Conservation (phyloP, 2,329 filamentous ascomycete species). For the Xylariaceae sp. region DNA sequence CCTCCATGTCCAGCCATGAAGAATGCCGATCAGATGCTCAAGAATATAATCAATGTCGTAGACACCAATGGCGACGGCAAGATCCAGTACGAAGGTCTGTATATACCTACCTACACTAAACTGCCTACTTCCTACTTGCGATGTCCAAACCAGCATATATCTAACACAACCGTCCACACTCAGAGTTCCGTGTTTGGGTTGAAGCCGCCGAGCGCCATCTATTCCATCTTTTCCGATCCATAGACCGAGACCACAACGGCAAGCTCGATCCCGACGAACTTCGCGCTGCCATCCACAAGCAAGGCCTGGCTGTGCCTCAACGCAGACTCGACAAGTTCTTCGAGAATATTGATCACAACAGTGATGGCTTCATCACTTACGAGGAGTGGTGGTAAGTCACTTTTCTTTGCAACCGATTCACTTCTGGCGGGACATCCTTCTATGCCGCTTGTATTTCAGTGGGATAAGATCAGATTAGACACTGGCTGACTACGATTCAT, state of each 20-base stretch:
- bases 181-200: conserved; percentile 88
- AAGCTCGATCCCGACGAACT: conserved; percentile 85
- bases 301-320: conserved; percentile 74
- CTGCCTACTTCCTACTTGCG: neutral
- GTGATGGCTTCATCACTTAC: conserved; percentile 83
- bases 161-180: too few relatives aligned
- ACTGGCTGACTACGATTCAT: conserved; percentile 2
- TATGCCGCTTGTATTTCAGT: too few relatives aligned
- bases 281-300: conserved; percentile 68
- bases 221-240: conserved; percentile 74
- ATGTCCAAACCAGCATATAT: conserved; percentile 10
- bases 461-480: too few relatives aligned
- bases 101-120: conserved; percentile 2
- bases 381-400: conserved; percentile 88
- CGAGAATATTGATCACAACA: conserved; percentile 80
- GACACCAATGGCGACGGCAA: conserved; percentile 84
- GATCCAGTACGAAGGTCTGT: conserved; percentile 83
- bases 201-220: conserved; percentile 83
- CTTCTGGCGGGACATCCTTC: too few relatives aligned
- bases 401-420: neutral
- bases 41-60: conserved; percentile 74
- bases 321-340: conserved; percentile 83
- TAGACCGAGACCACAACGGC: conserved; percentile 82
- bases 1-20: conserved; percentile 57
- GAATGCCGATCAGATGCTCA: conserved; percentile 83